Percentiles rank a stretch among this genome's conserved stretches.
phyloP scores from a whole-genome alignment of 2,329 filamentous ascomycete genomes.

The Pestalotiopsis sp. region DNA sequence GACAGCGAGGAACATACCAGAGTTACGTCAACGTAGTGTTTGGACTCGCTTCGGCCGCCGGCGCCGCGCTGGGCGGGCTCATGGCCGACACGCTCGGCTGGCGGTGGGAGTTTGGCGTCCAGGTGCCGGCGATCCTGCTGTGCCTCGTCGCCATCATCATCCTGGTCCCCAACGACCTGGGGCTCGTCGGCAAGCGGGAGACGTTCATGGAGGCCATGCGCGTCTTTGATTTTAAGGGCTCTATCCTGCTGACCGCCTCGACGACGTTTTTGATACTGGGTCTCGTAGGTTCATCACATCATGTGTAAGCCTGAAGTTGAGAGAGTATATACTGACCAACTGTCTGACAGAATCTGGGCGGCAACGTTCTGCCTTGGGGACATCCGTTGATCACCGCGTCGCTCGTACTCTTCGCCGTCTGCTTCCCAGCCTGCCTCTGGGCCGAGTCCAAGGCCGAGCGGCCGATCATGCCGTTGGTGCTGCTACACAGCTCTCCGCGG shows the following conservation, averaged over 20 bases:
- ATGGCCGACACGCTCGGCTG: slow-evolving; percentile 72
- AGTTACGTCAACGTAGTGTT: slow-evolving; percentile 68
- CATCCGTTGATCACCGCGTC: slow-evolving; percentile 58
- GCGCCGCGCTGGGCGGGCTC: slow-evolving; percentile 68
- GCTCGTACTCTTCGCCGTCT: slow-evolving; percentile 46
- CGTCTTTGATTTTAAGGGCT: slow-evolving; percentile 59
- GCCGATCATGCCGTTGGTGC: slow-evolving; percentile 61
- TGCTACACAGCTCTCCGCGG: slow-evolving; percentile 51
- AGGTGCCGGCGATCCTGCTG: slow-evolving; percentile 52
- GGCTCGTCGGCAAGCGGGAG: slow-evolving; percentile 44
- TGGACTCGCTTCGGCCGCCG: slow-evolving; percentile 57
- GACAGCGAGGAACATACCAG: slow-evolving; percentile 67
- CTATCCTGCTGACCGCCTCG: slow-evolving; percentile 49
- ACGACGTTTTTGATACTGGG: slow-evolving; percentile 61
- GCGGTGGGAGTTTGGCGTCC: slow-evolving; percentile 70
- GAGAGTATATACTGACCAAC: neutral
- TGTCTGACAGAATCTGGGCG: slow-evolving; percentile 53
- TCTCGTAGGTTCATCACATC: slow-evolving; percentile 40
- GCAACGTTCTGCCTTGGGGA: slow-evolving; percentile 63
- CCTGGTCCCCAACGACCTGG: slow-evolving; percentile 54
- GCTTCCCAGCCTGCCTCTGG: slow-evolving; percentile 52
- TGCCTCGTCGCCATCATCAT: slow-evolving; percentile 45
- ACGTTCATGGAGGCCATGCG: slow-evolving; percentile 49
- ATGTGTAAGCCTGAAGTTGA: neutral
- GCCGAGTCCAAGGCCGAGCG: slow-evolving; percentile 49